These are phyloP conservation scores for Otatea glauca DNA, from an alignment of 176 grass and related monocot species.

Conservation along the genomic window DNA sequence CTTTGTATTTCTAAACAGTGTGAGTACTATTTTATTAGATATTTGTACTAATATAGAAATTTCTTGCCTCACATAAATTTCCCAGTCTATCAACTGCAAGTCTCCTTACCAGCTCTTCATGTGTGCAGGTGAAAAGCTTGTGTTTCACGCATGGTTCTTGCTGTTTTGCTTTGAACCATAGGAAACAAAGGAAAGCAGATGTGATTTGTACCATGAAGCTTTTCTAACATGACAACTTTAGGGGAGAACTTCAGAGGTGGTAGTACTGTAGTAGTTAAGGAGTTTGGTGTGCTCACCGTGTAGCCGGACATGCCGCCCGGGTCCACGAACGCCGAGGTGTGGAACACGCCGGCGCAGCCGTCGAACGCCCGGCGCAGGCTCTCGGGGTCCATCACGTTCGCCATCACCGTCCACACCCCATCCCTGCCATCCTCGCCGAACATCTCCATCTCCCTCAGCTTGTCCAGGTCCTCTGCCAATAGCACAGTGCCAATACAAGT, in stretches of 20 bases:
- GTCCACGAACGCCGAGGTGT: conserved; percentile 90
- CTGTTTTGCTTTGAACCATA: not conserved
- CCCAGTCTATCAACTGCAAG: not conserved
- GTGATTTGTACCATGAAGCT: not conserved
- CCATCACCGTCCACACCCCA: conserved; percentile 92
- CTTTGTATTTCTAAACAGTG: too few species aligned
- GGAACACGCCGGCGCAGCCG: conserved; percentile 87
- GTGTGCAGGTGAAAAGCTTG: not conserved
- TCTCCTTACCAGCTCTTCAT: not conserved
- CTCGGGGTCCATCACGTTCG: conserved; percentile 80
- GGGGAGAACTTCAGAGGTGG: not conserved
- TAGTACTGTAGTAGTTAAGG: not conserved
- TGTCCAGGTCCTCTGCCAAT: conserved; percentile 91
- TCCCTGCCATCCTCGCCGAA: conserved; percentile 89
- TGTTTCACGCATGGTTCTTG: not conserved
- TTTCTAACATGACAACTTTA: not conserved
- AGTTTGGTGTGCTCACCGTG: conserved; percentile 54
- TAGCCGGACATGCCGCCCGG: conserved; percentile 88
- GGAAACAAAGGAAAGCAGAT: not conserved
- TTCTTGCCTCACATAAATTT: not conserved
- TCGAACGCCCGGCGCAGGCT: conserved; percentile 82
- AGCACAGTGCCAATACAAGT: not conserved
- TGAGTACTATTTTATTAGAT: not conserved
- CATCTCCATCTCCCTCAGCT: conserved; percentile 97
- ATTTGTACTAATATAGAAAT: not conserved